phyloP scores from a whole-genome alignment of 2,329 filamentous ascomycete genomes.

The Pseudocercospora ulei region DNA sequence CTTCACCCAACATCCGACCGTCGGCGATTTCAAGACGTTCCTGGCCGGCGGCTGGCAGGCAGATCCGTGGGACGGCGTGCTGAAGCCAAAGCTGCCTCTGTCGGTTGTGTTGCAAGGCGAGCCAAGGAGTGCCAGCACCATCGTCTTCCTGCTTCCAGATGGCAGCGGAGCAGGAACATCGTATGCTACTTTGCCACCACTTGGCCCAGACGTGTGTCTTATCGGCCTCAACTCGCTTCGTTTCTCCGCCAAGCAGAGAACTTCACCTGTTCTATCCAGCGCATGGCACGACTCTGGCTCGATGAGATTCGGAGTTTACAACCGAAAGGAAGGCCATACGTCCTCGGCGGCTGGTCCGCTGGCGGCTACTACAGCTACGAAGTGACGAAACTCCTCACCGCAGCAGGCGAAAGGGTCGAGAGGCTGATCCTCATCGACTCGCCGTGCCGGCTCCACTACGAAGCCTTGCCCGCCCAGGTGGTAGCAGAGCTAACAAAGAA shows the following conservation, averaged over 20 bases:
- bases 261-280: constrained; percentile 28
- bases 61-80: constrained; percentile 29
- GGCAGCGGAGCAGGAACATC: constrained; percentile 41
- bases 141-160: constrained; percentile 39
- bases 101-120: constrained; percentile 25
- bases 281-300: constrained; percentile 26
- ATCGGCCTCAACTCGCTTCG: constrained; percentile 35
- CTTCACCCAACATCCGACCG: constrained; percentile 25
- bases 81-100: constrained; percentile 30
- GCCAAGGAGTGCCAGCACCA: constrained; percentile 14
- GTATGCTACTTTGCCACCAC: constrained; percentile 34
- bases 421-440: constrained; percentile 30
- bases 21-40: constrained; percentile 24
- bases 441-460: constrained; percentile 24
- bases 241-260: constrained; percentile 27
- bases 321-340: constrained; percentile 48
- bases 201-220: constrained; percentile 43
- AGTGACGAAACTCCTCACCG: constrained; percentile 24
- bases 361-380: constrained; percentile 59
- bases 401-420: constrained; percentile 24
- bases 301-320: constrained; percentile 37
- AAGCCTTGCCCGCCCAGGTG: constrained; percentile 26
- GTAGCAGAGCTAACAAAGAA: constrained; percentile 25
- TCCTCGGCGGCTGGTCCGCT: constrained; percentile 64
- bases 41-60: constrained; percentile 20